These are phyloP conservation scores for Fusarium xylarioides DNA, from an alignment of 2,329 filamentous ascomycete species.

Conservation along the genomic window DNA sequence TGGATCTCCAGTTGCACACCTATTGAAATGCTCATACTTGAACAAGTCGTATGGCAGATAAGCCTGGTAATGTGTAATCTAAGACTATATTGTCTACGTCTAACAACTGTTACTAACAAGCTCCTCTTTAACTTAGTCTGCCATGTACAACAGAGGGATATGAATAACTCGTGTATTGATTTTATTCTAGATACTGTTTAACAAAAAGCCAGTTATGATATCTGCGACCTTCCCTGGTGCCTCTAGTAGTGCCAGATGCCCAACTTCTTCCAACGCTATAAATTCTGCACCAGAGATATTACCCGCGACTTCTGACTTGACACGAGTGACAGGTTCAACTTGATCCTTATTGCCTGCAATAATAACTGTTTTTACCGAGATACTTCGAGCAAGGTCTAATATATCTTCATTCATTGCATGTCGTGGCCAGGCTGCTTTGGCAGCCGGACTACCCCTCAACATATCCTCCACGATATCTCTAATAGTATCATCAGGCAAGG, in stretches of 20 bases:
- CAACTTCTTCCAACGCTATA: background rate
- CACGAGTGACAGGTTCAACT: background rate
- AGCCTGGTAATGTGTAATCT: no score
- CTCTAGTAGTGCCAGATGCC: background rate
- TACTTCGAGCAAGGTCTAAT: background rate
- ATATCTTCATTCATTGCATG: background rate
- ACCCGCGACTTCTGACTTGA: background rate
- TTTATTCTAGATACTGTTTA: no score
- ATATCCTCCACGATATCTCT: background rate
- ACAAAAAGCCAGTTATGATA: background rate
- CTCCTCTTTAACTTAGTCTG: no score
- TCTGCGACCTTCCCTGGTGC: rapidly evolving
- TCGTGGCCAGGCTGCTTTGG: background rate
- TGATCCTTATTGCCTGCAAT: background rate
- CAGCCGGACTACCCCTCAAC: background rate
- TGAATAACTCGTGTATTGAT: no score
- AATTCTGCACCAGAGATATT: rapidly evolving
- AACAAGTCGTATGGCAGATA: no score
- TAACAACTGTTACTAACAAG: no score
- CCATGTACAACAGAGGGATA: no score
- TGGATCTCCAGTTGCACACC: no score
- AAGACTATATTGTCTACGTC: no score
- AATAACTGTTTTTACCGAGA: background rate
- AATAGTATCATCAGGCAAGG: background rate
- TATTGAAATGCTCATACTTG: no score